Base-by-base conservation (phyloP, 2,329 filamentous ascomycete genomes). In the Aspergillus puulaauensis region DNA sequence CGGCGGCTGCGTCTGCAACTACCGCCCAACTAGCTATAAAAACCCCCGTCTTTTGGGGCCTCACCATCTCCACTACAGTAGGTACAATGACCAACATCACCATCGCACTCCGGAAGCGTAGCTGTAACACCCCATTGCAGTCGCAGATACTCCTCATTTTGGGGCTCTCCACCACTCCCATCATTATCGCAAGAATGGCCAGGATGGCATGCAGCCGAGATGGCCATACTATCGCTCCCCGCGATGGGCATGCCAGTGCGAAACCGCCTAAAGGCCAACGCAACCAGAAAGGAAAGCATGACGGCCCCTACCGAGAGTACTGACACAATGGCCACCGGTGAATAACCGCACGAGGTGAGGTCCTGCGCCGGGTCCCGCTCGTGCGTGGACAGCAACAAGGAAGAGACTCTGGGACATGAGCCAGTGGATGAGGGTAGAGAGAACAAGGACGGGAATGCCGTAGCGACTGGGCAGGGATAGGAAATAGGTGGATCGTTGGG, bases 331-430 rank as follows among this genome's bases (percentile, higher is more conserved):
- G 50, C 51, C 1, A 56, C 23, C 0, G 59, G 57, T 12, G 56
- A 60, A 27, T 48, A 61, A 2, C 54, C 61, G 6, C 46, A 54
- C 2, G 56, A 52, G 2, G 51, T 35, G 1, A 48, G 9, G 27
- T 60, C 54, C 14, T 27, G 23, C 2, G 33, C 3, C 7, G 39
- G 33, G n/a, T 33, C 31, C 6, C 39, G 14, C 7, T 45, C 9
- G 5, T 24, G 6, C 3, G 47, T 69, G 19, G 56, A 57, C 12
- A 68, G 64, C 14, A 1, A 74, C 71, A 2, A 81, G 58, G 63
- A 79, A 81, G 6, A 80, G 56, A 21, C 68, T 69, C 50, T 79
- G 73, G 0, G 78, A 80, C 6, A 78, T 65, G 0, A 80, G 63
- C 77, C 77, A 81, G 54, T 80, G 78, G 3, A 80, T 57, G 0